Evolutionary conservation across 441 rosid genomes (phyloP), one percentile per base, ranked within the genome.

Genomic region (Croton laevigatus): DNA sequence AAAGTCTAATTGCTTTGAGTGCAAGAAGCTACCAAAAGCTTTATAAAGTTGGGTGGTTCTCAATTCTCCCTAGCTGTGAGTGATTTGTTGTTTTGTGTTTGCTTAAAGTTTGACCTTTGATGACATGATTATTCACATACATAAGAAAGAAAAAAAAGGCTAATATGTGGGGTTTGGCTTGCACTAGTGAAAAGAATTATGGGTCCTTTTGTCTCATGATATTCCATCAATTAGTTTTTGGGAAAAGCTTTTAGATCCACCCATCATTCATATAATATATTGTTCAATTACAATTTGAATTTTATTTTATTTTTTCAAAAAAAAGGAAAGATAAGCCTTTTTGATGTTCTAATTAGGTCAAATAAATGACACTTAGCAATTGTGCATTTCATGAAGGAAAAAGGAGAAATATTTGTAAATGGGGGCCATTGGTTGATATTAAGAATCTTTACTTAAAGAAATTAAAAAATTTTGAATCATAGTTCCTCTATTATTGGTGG

Each of bases 101-200:
- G 93, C 90, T 88, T 86, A 82, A 86, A 88, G 88, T 87, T 84
- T 88, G 92, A 88, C 93, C 90, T 84, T 80, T 67, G 78, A 82
- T 81, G 85, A 70, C 82, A 85, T 80, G 80, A 82, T 85, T 75
- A 78, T 71, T 27, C 45, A 38, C 57, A 19, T 9, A 65, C 55
- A 69, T 46, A 40, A 66, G 63, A 53, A 68, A 46, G 70, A 63
- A 68, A 61, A 34, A 75, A 38, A 78, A 78, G 65, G 78, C 61
- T 59, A 69, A 65, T 59, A 66, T 62, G 82, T 77, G 86, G 87
- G 88, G 81, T 75, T 83, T 79, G 74, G 85, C 84, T 86, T 81
- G 88, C 88, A 86, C 82, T 78, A 76, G 79, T 70, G 82, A 86
- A 86, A 88, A 88, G 85, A 69, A 73, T 9, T 0, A 72, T 76